Conservation (phyloP, 805 yeast species). For the Candida gorgasii region DNA sequence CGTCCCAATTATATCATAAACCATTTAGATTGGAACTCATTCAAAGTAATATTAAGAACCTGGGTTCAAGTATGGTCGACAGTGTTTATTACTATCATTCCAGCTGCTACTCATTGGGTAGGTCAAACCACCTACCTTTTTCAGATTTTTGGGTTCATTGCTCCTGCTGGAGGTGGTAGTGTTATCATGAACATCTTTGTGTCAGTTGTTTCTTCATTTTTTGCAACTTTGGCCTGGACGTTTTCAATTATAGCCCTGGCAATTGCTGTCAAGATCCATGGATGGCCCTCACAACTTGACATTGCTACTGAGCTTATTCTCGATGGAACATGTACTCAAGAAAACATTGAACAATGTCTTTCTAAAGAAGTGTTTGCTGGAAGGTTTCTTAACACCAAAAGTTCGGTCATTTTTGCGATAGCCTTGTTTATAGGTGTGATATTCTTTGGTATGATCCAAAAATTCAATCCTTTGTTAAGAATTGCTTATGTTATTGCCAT, state of each 20-base stretch:
- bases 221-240: constrained; percentile 24
- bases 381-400: constrained; percentile 23
- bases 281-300: constrained; percentile 23
- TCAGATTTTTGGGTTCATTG: constrained; percentile 29
- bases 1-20: constrained; percentile 27
- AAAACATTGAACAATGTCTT: constrained; percentile 21
- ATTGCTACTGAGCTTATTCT: constrained; percentile 19
- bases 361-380: constrained; percentile 25
- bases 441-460: constrained; percentile 23
- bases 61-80: constrained; percentile 30
- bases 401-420: constrained; percentile 24
- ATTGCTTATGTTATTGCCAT: constrained; percentile 23
- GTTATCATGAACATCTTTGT: constrained; percentile 19
- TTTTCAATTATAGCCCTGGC: constrained; percentile 23
- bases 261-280: constrained; percentile 26
- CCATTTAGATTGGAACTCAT: constrained; percentile 26
- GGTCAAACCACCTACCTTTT: constrained; percentile 30
- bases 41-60: constrained; percentile 25
- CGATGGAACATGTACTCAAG: constrained; percentile 28
- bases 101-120: constrained; percentile 26
- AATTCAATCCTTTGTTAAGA: constrained; percentile 20
- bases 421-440: constrained; percentile 24
- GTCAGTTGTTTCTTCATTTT: constrained; percentile 19
- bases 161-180: constrained; percentile 28
- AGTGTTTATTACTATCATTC: constrained; percentile 25